Base-by-base conservation (phyloP, 176 grass and related monocot genomes). In the Calamus simplicifolius region DNA sequence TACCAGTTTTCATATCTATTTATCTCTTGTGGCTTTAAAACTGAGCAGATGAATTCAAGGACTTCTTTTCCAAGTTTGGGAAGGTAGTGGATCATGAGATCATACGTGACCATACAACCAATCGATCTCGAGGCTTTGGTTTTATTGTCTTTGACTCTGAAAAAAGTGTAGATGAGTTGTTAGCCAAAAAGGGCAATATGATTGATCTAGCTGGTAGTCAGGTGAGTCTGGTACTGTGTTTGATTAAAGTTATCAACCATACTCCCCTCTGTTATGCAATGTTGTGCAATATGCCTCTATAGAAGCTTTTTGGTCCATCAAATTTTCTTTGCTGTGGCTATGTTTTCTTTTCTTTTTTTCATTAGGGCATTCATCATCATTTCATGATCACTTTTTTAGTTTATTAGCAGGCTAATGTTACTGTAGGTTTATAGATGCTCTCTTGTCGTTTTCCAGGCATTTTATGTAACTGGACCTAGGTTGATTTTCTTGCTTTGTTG, bases 181-280 rank as follows among this genome's bases (percentile, higher is more conserved):
- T 95, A 80, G 85, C 85, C 67, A 95, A 89, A 83, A 88, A 82
- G 75, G 89, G 89, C 56, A 88, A 89, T 84, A 95, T 79, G 84
- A 79, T 95, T 84, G 84, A 95, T 82, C 68, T 95, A 70, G 80
- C 83, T 79, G 89, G 85, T 82, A 66, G 85, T 77, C 81, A 88
- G 89, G 89, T 95, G 77, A 95, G 85, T 58, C 73, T 35, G 15
- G 18, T 19, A 4, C 52, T 43, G 26, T 57, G 61, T 52, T 75
- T 75, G 54, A 29, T 60, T 27, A 31, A 60, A 17, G 18, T 15
- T 30, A 27, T 60, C 16, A 59, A 29, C 13, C 58, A 60, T 60
- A 28, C n/a, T 60, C 16, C 35, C 6, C 31, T 43, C 35, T 43
- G 35, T 43, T 10, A 12, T 43, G 8, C 35, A 13, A 10, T 43